These are phyloP conservation scores for Tricharina praecox DNA, from an alignment of 495 filamentous ascomycete genomes.

Conservation along the genomic window DNA sequence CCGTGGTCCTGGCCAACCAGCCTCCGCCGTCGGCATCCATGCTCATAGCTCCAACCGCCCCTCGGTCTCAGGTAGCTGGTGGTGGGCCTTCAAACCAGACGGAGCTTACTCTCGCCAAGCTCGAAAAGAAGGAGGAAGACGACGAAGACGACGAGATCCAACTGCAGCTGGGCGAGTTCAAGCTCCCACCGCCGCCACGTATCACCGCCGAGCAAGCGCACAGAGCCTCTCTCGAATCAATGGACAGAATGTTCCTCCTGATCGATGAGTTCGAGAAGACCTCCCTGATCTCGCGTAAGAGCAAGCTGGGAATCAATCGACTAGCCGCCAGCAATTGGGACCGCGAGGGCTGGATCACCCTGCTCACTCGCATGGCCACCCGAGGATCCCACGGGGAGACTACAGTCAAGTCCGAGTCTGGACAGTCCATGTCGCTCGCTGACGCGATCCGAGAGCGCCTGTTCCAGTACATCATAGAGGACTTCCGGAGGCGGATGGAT, in stretches of 20 bases:
- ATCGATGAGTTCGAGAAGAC: conserved; percentile 53
- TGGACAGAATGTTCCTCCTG: conserved; percentile 60
- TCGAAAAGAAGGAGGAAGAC: conserved; percentile 9
- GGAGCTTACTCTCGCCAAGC: not conserved
- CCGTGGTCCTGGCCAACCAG: conserved; percentile 8
- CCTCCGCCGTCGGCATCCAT: conserved; percentile 5
- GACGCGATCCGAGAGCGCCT: conserved; percentile 62
- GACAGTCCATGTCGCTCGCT: conserved; percentile 31
- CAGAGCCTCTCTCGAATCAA: conserved; percentile 49
- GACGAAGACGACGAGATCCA: conserved; percentile 23
- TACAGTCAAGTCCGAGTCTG: conserved; percentile 7
- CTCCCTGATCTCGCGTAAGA: conserved; percentile 26
- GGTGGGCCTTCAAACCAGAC: not conserved
- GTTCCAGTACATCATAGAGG: conserved; percentile 68
- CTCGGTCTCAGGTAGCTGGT: not conserved
- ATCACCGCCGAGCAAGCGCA: conserved; percentile 49
- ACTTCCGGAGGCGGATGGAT: conserved; percentile 75
- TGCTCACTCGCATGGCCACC: conserved; percentile 74
- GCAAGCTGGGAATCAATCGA: conserved; percentile 50
- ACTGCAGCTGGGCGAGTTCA: conserved; percentile 36
- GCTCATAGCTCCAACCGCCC: conserved; percentile 1
- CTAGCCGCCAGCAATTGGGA: conserved; percentile 75
- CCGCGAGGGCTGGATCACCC: conserved; percentile 75
- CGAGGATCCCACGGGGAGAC: conserved; percentile 33
- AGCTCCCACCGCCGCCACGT: conserved; percentile 58